Base-by-base conservation (phyloP, 306 rosid species). In the Medicago lupulina region DNA sequence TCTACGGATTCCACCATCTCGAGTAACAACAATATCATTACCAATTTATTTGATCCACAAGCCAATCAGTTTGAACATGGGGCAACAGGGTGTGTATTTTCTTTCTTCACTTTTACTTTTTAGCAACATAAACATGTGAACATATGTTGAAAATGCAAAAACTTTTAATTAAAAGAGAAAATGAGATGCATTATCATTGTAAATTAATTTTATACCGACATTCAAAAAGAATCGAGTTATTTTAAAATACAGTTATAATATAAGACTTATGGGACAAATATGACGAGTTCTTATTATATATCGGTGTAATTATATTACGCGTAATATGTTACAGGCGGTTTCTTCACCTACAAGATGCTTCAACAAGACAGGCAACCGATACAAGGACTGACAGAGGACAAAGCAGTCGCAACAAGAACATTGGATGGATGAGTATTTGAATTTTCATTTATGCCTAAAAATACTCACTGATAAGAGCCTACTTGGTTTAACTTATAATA, bases 31-130 rank as follows among this genome's bases (percentile, higher is more conserved):
- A 7, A 31, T 31, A 31, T 15, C 43, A 14, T 61, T n/a, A 1
- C 67, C 41, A 61, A 34, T 61, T 61, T 61, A 21, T 21, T 2
- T 61, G 67, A 61, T 61, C 7, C 67, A 61, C 43, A 61, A 14
- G 17, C 4, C 38, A 25, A 59, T 25, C 16, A 21, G 15, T 31
- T 31, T 2, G 25, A 59, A 23, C 13, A 8, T 36, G 41, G 66
- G 46, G 31, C 74, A 72, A 43, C 61, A 64, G 15, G 70, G 80
- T 80, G 18, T 47, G 76, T 51, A n/a, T 8, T 44, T 55, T 5
- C 14, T 28, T 71, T 50, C 7, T 15, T 1, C 57, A 5, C 58
- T 51, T 51, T 16, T 7, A 51, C 21, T 16, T 51, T 51, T 7
- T 16, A 16, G 58, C 58, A 51, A 51, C 21, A 51, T 16, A 46